These are phyloP conservation scores for Magnusiomyces paraingens DNA, from an alignment of 1,139 yeast genomes.

Conservation along the genomic window DNA sequence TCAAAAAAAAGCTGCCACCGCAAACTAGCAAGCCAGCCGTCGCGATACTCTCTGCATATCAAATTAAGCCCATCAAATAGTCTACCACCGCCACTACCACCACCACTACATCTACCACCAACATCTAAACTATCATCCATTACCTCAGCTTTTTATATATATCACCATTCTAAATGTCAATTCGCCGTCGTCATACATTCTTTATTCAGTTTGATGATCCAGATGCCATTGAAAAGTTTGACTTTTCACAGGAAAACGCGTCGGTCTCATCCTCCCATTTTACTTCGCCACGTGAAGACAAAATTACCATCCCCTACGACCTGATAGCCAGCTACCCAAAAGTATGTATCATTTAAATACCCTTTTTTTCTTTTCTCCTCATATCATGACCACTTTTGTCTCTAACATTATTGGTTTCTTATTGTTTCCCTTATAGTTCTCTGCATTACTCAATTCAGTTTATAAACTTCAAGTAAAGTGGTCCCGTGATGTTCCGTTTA, in stretches of 20 bases:
- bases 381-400: too few relatives aligned
- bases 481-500: conserved; percentile 19
- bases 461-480: conserved; percentile 23
- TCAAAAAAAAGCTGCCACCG: too few relatives aligned
- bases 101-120: too few relatives aligned
- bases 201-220: conserved; percentile 22
- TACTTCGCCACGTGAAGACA: conserved; percentile 23
- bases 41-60: too few relatives aligned
- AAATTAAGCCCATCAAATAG: too few relatives aligned
- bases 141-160: background rate
- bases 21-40: too few relatives aligned
- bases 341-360: conserved; percentile 4
- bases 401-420: background rate
- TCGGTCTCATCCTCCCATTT: conserved; percentile 15
- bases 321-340: conserved; percentile 3
- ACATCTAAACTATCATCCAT: too few relatives aligned
- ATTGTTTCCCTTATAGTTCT: conserved; percentile 4
- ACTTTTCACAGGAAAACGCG: conserved; percentile 14
- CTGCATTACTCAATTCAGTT: conserved; percentile 5
- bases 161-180: conserved; percentile 1
- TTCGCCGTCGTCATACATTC: conserved; percentile 25
- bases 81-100: too few relatives aligned
- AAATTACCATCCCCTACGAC: conserved; percentile 22
- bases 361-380: background rate
- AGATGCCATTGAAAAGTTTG: conserved; percentile 16